A percentile compares a stretch with the other conserved stretches of the same genome.
These are phyloP conservation scores for Fonsecaea multimorphosa DNA, from an alignment of 2,329 filamentous ascomycete genomes.

Conservation along the genomic window DNA sequence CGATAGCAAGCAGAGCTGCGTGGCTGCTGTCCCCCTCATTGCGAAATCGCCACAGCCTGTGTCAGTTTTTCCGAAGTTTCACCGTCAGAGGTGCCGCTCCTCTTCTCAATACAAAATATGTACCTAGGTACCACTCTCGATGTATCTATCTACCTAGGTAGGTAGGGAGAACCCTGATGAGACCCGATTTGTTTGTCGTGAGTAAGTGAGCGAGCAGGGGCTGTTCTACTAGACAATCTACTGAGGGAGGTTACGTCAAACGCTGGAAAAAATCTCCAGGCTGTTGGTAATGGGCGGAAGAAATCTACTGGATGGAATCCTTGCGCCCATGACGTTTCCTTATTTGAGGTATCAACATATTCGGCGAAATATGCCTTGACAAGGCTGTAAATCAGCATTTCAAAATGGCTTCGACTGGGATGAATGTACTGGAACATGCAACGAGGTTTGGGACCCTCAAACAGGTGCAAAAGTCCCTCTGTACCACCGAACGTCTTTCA, in stretches of 20 bases:
- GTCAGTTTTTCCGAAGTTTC: slow-evolving; percentile 8
- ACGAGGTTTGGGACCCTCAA: slow-evolving; percentile 11
- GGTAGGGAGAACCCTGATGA: not conserved
- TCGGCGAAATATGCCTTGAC: not conserved
- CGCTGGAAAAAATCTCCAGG: not conserved
- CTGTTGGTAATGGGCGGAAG: not conserved
- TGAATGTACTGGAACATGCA: slow-evolving; percentile 7
- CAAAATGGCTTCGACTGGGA: not conserved
- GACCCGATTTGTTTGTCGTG: not conserved
- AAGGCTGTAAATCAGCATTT: not conserved
- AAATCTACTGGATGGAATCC: not conserved
- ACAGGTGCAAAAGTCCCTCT: slow-evolving; percentile 17
- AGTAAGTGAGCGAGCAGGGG: not conserved
- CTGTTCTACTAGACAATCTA: not conserved
- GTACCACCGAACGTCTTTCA: slow-evolving; percentile 23
- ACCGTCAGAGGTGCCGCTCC: not conserved
- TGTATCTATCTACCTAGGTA: too few relatives aligned
- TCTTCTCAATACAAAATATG: not conserved
- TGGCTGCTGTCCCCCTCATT: slow-evolving; percentile 5
- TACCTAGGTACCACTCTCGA: too few relatives aligned
- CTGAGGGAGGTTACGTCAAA: not conserved
- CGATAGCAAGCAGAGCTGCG: not conserved
- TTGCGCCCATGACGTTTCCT: not conserved
- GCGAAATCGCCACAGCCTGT: slow-evolving; percentile 3
- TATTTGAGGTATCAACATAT: not conserved